Evolutionary conservation across 805 yeast genomes (phyloP).

Genomic region (Ogataea trehalophila): DNA sequence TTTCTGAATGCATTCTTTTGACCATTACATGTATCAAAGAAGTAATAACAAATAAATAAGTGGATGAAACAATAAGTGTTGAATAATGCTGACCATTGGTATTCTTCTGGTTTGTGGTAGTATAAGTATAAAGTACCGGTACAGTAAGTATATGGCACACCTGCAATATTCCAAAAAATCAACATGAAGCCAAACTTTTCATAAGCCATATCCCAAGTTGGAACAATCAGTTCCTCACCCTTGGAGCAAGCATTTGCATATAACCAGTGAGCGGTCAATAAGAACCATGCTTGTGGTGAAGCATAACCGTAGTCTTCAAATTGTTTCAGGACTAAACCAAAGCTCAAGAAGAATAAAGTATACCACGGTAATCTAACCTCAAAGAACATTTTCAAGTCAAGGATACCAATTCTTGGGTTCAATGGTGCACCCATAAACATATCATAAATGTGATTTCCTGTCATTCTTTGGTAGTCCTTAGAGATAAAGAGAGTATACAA

Average conservation of each 20-base stretch:
- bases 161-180: constrained; percentile 98
- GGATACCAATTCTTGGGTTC: constrained; percentile 89
- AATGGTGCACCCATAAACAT: constrained; percentile 96
- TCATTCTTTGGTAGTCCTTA: constrained; percentile 82
- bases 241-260: constrained; percentile 97
- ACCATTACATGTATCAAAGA: constrained; percentile 92
- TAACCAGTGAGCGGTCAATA: constrained; percentile 83
- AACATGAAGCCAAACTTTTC: constrained; percentile 99
- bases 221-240: constrained; percentile 96
- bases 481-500: constrained; percentile 58
- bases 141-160: constrained; percentile 97
- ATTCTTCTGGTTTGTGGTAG: constrained; percentile 80
- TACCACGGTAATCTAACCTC: constrained; percentile 98
- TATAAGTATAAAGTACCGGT: constrained; percentile 83
- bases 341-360: constrained; percentile 70
- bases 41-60: constrained; percentile 71
- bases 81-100: constrained; percentile 64
- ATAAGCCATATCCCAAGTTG: constrained; percentile 99
- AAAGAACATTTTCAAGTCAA: constrained; percentile 94
- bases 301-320: constrained; percentile 76
- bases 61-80: constrained; percentile 50
- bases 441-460: constrained; percentile 88
- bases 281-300: constrained; percentile 67
- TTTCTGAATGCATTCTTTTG: constrained; percentile 93
- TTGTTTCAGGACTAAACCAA: constrained; percentile 75